These are phyloP conservation scores for Tylopilus sp. DNA, from an alignment of 768 basidiomycete species.

Conservation along the genomic window DNA sequence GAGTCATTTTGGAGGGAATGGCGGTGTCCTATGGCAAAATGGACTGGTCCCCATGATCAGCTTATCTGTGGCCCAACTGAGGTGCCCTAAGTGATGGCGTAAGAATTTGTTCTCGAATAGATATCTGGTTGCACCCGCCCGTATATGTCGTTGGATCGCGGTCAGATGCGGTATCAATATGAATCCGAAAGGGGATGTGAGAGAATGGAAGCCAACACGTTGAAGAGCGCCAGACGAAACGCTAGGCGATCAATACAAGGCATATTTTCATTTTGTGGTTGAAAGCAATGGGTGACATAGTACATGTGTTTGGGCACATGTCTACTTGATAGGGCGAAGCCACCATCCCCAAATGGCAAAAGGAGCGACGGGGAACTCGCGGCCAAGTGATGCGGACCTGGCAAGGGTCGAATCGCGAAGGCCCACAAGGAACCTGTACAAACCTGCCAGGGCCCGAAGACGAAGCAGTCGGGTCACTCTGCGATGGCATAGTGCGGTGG, in stretches of 20 bases:
- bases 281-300: constrained; percentile 7
- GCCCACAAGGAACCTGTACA: not conserved
- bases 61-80: constrained; percentile 12
- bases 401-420: constrained; percentile 5
- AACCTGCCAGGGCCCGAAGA: not conserved
- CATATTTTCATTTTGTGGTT: constrained; percentile 21
- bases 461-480: not conserved
- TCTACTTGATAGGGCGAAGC: constrained; percentile 9
- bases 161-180: constrained; percentile 22
- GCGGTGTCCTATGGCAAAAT: not conserved
- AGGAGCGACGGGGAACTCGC: constrained; percentile 21
- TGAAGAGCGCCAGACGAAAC: constrained; percentile 10
- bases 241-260: constrained; percentile 23
- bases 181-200: constrained; percentile 13
- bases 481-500: not conserved
- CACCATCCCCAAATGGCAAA: constrained; percentile 16
- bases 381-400: not conserved
- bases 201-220: constrained; percentile 25
- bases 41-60: constrained; percentile 12
- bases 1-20: constrained; percentile 1
- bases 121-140: constrained; percentile 9
- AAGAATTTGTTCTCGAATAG: constrained; percentile 10
- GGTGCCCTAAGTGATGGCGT: constrained; percentile 14
- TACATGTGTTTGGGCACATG: constrained; percentile 21
- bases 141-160: constrained; percentile 18